Evolutionary conservation across 2,329 filamentous ascomycete genomes (phyloP).

Genomic region (Penicillium sp.): DNA sequence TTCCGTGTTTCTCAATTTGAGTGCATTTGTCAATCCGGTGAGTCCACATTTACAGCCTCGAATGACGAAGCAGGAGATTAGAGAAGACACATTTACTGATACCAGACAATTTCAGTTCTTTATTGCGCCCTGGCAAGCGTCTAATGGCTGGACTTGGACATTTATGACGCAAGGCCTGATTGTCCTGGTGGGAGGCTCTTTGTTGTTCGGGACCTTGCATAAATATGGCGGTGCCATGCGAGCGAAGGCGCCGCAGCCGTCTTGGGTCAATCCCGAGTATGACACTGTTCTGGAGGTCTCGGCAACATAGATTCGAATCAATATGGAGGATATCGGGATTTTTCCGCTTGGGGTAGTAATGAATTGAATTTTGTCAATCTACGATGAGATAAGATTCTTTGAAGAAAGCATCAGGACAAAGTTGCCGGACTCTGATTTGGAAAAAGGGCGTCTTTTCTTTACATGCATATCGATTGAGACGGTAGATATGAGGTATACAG

Average conservation of each 20-base stretch:
- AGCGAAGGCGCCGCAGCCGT: conserved; percentile 32
- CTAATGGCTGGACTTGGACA: conserved; percentile 47
- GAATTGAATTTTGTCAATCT: no score
- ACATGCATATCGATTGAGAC: no score
- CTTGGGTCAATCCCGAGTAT: conserved; percentile 45
- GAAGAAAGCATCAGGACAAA: no score
- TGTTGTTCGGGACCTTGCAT: conserved; percentile 37
- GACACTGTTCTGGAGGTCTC: conserved; percentile 9
- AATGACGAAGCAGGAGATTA: no score
- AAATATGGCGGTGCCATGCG: conserved; percentile 37
- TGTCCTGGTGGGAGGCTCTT: conserved; percentile 36
- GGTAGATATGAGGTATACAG: no score
- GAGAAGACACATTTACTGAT: background rate
- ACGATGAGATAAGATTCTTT: no score
- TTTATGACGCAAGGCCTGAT: conserved; percentile 47
- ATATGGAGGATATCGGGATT: no score
- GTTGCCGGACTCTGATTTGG: no score
- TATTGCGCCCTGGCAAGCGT: conserved; percentile 45
- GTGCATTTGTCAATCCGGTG: conserved; percentile 43
- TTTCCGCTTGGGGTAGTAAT: no score
- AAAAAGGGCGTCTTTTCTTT: no score
- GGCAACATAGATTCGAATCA: background rate
- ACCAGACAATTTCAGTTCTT: conserved; percentile 38
- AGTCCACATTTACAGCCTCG: conserved; percentile 1
- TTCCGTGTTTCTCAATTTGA: conserved; percentile 48